Conservation (phyloP, 106 monocot species). For the Vanilla planifolia region DNA sequence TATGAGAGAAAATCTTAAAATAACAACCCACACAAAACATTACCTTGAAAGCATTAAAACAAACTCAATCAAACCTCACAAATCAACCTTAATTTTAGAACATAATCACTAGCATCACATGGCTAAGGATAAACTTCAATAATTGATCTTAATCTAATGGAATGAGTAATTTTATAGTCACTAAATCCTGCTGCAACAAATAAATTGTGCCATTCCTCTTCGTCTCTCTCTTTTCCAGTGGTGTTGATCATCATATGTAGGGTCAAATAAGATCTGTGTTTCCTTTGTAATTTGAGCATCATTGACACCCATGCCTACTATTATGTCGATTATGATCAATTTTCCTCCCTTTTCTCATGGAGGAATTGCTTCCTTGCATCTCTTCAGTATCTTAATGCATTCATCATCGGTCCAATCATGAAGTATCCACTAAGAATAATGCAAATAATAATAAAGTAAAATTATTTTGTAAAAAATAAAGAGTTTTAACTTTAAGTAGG, state of each 20-base stretch:
- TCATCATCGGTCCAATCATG: constrained; percentile 23
- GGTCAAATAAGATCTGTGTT: constrained; percentile 13
- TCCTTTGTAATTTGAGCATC: neutral
- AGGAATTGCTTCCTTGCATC: constrained; percentile 20
- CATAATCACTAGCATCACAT: too few relatives aligned
- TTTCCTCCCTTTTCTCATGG: constrained; percentile 3
- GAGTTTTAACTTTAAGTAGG: constrained; percentile 21
- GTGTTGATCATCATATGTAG: constrained; percentile 14
- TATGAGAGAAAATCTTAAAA: too few relatives aligned
- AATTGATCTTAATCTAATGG: too few relatives aligned
- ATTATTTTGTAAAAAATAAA: neutral
- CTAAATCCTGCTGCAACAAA: too few relatives aligned
- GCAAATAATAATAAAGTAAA: neutral
- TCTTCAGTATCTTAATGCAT: constrained; percentile 10
- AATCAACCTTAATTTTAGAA: too few relatives aligned
- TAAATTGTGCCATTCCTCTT: too few relatives aligned
- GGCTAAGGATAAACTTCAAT: too few relatives aligned
- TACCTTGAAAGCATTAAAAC: too few relatives aligned
- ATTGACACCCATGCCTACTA: neutral
- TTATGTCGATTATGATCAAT: constrained; percentile 21
- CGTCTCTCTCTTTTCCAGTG: constrained; percentile 15
- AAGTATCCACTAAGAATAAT: constrained; percentile 13
- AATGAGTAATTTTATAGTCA: too few relatives aligned
- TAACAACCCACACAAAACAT: too few relatives aligned
- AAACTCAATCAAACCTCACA: too few relatives aligned